Base-by-base conservation (phyloP, 192 early-diverging fungal genomes). In the Coemansia sp. region DNA sequence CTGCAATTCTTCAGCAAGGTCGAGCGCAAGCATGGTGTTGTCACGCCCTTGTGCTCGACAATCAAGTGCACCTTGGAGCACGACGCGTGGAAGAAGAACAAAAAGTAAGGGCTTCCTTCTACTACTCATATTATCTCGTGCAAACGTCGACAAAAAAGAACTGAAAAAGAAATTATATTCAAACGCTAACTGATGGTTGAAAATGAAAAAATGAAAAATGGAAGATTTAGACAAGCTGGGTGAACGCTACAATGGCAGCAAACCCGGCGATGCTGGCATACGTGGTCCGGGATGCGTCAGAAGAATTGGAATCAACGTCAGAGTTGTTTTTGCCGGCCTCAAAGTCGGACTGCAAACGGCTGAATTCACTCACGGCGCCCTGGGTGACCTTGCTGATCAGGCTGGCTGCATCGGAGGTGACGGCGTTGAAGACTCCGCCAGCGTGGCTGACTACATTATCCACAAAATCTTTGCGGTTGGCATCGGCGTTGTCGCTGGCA, bases 1-100 rank as follows among this genome's bases (percentile, higher is more conserved):
- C 77, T 92, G 46, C 85, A 78, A 51, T 92, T 91, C 85, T 92
- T 91, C 76, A 86, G 89, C 67, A 85, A 82, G 66, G 62, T 87
- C 30, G 79, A 86, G 44, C 70, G 76, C 38, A 69, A 73, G 55
- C 49, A 64, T 23, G 68, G 71, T 43, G 57, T 60, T 12, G 74
- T 74, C 51, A 60, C 59, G 11, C 73, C 84, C 38, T 62, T 85
- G 23, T 85, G 84, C 67, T 69, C 78, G 4, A 71, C 69, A 60
- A 71, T 65, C 23, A 60, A 78, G 38, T 77, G 78, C 67, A 63
- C 59, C 30, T 61, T 81, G 51, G 67, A 76, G 34, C 78, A 81
- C 21, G 73, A 81, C 33, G 33, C 73, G 16, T 76, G 73, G 73
- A 81, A 72, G 62, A 71, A 66, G 43, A 75, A 41, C 39, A 41